phyloP scores from a whole-genome alignment of 2,329 filamentous ascomycete genomes.

The Tolypocladium nubicola region DNA sequence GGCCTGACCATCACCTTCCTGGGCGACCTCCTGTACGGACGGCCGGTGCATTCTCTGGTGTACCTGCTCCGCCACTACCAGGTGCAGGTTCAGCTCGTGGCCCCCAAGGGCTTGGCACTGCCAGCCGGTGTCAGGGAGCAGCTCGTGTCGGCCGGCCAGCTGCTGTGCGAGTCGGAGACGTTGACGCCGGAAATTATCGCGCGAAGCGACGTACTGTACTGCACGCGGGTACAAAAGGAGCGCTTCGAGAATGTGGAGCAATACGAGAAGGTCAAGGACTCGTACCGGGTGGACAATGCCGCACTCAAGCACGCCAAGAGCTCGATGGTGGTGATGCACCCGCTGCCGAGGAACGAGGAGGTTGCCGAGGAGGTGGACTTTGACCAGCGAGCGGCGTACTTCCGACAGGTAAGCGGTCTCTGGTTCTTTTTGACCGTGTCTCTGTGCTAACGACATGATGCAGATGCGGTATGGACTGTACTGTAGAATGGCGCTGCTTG shows the following conservation, averaged over 20 bases:
- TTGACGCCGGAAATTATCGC: constrained; percentile 82
- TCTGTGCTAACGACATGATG: constrained; percentile 28
- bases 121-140: constrained; percentile 64
- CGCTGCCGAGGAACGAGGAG: constrained; percentile 86
- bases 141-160: constrained; percentile 63
- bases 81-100: constrained; percentile 84
- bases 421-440: not conserved
- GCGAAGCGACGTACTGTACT: constrained; percentile 87
- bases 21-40: constrained; percentile 85
- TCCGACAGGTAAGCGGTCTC: constrained; percentile 76
- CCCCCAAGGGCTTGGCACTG: constrained; percentile 67
- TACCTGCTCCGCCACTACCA: constrained; percentile 94
- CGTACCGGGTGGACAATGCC: constrained; percentile 81
- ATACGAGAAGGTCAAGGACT: constrained; percentile 82
- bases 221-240: constrained; percentile 94
- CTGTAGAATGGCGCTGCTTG: constrained; percentile 93
- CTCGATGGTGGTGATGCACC: constrained; percentile 92
- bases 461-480: constrained; percentile 98
- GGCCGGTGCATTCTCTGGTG: constrained; percentile 89
- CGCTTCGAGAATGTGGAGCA: constrained; percentile 71
- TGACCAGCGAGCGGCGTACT: constrained; percentile 93
- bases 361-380: constrained; percentile 94
- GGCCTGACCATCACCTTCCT: constrained; percentile 93
- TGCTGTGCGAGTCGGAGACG: constrained; percentile 63
- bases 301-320: constrained; percentile 85